Base-by-base conservation (phyloP, 805 yeast genomes). In the Ogataea polymorpha region DNA sequence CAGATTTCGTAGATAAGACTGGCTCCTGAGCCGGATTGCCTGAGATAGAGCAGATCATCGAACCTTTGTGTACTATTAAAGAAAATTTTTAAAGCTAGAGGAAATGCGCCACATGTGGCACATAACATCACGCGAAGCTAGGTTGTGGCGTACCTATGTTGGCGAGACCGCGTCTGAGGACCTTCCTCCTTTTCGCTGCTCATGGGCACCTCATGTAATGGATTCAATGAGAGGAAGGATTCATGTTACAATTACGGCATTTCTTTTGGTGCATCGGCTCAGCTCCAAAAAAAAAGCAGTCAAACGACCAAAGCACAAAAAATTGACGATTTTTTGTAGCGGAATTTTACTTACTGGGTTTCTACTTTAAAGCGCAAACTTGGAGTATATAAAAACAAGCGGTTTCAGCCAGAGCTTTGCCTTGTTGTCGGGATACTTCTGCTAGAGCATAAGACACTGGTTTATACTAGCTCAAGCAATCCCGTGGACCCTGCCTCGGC, bases 1-100 rank as follows among this genome's bases (percentile, higher is more conserved):
- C 84, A 41, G 89, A 80, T 46, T 67, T 76, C 3, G 82, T 79
- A 0, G 95, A 87, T 1, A 90, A 65, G 7, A 86, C 96, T 0
- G 97, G 91, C 26, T 68, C 68, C n/a, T 55, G 60, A 5, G 89
- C 76, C 0, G 74, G 76, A 45, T 79, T 77, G 9, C 96, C 96
- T 10, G 96, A 82, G n/a, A 65, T 49, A 1, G 64, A 48, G 39
- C 67, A 63, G 29, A 62, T 48, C 59, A 55, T 55, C 20, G 13
- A 9, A 11, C 15, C 18, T 29, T 12, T 16, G 27, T 18, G 21
- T 20, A 18, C 6, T 12, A 14, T 9, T 23, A 12, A 8, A 34
- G 18, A 40, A 41, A 41, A 30, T 41, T 41, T 43, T 35, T 27
- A 8, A 6, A 20, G 21, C 9, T 14, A 28, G 14, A 11, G 5